phyloP scores from a whole-genome alignment of 768 basidiomycete species.

The Cyclocybe aegerita region DNA sequence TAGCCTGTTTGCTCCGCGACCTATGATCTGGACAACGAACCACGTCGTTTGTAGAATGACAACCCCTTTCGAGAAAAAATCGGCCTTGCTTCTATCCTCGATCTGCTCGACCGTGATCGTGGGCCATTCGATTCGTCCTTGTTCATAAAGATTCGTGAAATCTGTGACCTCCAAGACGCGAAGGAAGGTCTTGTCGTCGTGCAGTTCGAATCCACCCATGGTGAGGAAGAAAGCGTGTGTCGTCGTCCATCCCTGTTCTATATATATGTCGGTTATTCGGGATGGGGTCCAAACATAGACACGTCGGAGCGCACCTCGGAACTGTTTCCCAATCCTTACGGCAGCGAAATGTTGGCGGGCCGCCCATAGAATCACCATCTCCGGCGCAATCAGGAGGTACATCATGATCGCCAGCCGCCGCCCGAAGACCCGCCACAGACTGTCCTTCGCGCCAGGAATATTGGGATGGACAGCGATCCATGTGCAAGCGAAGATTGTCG shows the following conservation, averaged over 20 bases:
- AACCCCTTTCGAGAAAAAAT: constrained; percentile 27
- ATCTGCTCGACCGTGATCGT: constrained; percentile 5
- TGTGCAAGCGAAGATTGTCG: constrained; percentile 18
- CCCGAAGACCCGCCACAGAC: constrained; percentile 2
- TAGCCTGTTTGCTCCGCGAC: constrained; percentile 17
- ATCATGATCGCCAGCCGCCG: constrained; percentile 9
- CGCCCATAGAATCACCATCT: constrained; percentile 14
- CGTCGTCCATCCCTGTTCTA: constrained; percentile 3
- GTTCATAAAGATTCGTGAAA: neutral
- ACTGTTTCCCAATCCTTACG: too few relatives aligned
- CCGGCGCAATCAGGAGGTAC: constrained; percentile 13
- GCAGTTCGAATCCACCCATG: constrained; percentile 13
- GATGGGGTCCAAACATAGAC: too few relatives aligned
- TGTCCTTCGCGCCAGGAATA: constrained; percentile 7
- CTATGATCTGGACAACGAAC: constrained; percentile 28
- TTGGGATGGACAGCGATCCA: constrained; percentile 21
- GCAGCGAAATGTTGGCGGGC: constrained; percentile 2
- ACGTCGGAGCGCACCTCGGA: too few relatives aligned
- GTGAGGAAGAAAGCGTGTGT: constrained; percentile 11
- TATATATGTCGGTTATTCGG: too few relatives aligned
- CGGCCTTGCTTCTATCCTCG: constrained; percentile 17
- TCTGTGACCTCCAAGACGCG: constrained; percentile 8
- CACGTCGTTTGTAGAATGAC: constrained; percentile 28
- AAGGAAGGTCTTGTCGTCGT: neutral
- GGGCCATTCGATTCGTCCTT: constrained; percentile 2